Evolutionary conservation across 352 stramenopile species (phyloP).

Genomic region (Phytopythium sindhum): DNA sequence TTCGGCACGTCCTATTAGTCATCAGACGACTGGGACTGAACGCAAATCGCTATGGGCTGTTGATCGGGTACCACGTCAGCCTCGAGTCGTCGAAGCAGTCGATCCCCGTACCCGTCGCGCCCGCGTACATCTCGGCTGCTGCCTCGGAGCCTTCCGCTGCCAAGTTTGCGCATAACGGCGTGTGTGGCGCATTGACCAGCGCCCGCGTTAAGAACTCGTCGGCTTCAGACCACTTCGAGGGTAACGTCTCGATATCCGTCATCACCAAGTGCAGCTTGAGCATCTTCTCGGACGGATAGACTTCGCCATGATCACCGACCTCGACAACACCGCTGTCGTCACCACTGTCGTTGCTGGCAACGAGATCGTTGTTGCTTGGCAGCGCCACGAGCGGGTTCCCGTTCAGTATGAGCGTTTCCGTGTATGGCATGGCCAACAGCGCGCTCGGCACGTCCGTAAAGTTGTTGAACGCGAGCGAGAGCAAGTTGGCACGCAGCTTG

Average conservation of each 20-base stretch:
- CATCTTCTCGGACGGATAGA: not conserved
- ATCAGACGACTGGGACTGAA: not conserved
- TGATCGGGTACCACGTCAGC: constrained; percentile 9
- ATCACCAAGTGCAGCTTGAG: not conserved
- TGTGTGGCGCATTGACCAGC: not conserved
- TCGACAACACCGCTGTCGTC: not conserved
- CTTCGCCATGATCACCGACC: not conserved
- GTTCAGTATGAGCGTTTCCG: constrained; percentile 19
- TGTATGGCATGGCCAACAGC: constrained; percentile 10
- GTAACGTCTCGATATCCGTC: not conserved
- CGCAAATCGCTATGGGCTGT: not conserved
- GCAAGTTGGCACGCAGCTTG: constrained; percentile 12
- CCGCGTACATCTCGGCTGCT: not conserved
- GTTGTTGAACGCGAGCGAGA: constrained; percentile 17
- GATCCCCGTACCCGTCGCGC: not conserved
- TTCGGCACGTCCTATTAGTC: constrained; percentile 39
- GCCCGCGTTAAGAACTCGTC: not conserved
- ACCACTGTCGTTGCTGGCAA: not conserved
- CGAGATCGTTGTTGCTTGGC: not conserved
- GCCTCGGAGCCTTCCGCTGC: not conserved
- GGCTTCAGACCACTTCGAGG: not conserved
- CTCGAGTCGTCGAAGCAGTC: constrained; percentile 8
- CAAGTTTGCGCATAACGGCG: not conserved
- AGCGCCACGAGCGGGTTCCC: constrained; percentile 17
- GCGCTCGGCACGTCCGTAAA: constrained; percentile 8